Conservation (phyloP, 2,329 filamentous ascomycete species). For the Aspergillus hortae region DNA sequence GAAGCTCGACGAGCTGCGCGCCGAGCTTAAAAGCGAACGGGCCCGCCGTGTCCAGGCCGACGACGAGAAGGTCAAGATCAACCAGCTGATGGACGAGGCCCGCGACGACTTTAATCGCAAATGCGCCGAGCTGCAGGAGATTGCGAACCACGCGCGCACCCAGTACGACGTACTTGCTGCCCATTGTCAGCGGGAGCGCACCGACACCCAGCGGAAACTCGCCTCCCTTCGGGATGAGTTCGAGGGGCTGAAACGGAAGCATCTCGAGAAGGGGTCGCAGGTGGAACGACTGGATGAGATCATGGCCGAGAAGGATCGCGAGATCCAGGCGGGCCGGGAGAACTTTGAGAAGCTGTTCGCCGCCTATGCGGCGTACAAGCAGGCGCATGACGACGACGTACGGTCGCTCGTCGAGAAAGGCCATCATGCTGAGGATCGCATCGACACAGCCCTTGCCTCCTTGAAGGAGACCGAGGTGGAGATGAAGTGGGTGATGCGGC, state of each 20-base stretch:
- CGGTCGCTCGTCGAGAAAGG: slow-evolving; percentile 29
- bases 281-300: slow-evolving; percentile 42
- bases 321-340: slow-evolving; percentile 39
- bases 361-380: slow-evolving; percentile 42
- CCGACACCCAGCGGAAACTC: slow-evolving; percentile 37
- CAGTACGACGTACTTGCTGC: slow-evolving; percentile 45
- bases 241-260: slow-evolving; percentile 29
- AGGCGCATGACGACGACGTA: slow-evolving; percentile 39
- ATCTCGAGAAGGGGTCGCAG: slow-evolving; percentile 35
- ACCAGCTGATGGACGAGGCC: slow-evolving; percentile 37
- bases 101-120: slow-evolving; percentile 39
- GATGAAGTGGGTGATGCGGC: slow-evolving; percentile 49
- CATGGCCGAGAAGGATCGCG: slow-evolving; percentile 44
- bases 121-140: slow-evolving; percentile 36
- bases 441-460: slow-evolving; percentile 37
- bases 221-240: slow-evolving; percentile 37
- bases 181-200: slow-evolving; percentile 38
- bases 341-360: slow-evolving; percentile 37
- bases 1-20: slow-evolving; percentile 45
- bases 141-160: slow-evolving; percentile 34
- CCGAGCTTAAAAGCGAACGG: slow-evolving; percentile 41
- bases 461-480: slow-evolving; percentile 40
- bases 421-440: slow-evolving; percentile 26
- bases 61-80: slow-evolving; percentile 32
- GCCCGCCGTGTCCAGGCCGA: slow-evolving; percentile 40